A percentile compares a stretch with the other conserved stretches of the same genome.
These are phyloP conservation scores for Hemileia vastatrix DNA, from an alignment of 1,284 basidiomycete genomes.

Conservation along the genomic window DNA sequence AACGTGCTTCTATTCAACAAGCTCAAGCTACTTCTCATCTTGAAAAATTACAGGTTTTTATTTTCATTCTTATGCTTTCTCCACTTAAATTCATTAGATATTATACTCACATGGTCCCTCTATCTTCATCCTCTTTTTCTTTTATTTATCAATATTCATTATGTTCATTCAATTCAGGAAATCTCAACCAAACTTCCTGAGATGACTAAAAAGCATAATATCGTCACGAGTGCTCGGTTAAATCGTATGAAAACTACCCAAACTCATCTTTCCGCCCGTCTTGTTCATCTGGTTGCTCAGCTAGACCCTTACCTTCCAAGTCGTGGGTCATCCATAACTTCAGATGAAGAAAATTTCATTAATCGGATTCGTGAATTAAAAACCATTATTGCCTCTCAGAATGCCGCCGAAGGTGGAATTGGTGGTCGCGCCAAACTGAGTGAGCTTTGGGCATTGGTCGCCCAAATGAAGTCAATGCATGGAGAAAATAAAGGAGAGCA, in stretches of 20 bases:
- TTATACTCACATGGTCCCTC: neutral
- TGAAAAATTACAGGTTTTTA: constrained; percentile 6
- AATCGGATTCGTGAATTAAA: neutral
- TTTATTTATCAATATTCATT: neutral
- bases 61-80: neutral
- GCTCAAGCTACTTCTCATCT: constrained; percentile 11
- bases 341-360: constrained; percentile 8
- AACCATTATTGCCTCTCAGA: neutral
- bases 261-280: constrained; percentile 1
- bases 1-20: constrained; percentile 5
- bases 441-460: constrained; percentile 11
- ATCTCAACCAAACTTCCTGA: constrained; percentile 13
- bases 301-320: constrained; percentile 4
- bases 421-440: constrained; percentile 8
- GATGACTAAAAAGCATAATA: constrained; percentile 5
- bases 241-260: constrained; percentile 12
- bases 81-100: neutral
- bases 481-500: neutral
- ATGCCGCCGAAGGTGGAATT: neutral
- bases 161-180: constrained; percentile 1
- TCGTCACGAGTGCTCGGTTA: constrained; percentile 5
- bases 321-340: neutral
- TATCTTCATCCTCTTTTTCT: neutral
- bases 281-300: constrained; percentile 4
- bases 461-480: constrained; percentile 6